These are phyloP conservation scores for Crithidia acanthocephali DNA, from an alignment of 208 protist genomes.

Conservation along the genomic window DNA sequence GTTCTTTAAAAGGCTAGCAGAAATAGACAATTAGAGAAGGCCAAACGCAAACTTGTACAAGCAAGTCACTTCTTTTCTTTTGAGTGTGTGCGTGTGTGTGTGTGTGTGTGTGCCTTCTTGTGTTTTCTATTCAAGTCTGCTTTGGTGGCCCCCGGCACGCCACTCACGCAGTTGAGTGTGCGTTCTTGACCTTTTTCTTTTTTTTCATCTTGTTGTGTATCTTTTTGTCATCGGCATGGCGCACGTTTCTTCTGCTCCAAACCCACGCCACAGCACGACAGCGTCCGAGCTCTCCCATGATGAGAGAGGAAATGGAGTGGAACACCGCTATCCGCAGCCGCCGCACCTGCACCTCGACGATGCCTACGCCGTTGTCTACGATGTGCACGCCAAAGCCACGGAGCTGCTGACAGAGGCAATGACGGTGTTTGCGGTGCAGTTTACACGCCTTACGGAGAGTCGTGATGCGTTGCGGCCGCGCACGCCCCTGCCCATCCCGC, in stretches of 20 bases:
- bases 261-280: not conserved
- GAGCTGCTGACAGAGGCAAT: constrained; percentile 8
- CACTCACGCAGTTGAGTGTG: not conserved
- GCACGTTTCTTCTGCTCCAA: not conserved
- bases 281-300: no score
- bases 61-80: no score
- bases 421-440: constrained; percentile 6
- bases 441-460: not conserved
- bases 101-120: constrained; percentile 12
- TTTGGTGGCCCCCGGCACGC: no score
- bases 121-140: constrained; percentile 14
- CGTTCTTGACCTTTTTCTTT: not conserved
- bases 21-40: no score
- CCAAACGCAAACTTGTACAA: no score
- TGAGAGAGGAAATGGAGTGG: not conserved
- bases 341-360: constrained; percentile 1
- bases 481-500: not conserved
- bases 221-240: not conserved
- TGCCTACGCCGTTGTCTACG: constrained; percentile 19
- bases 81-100: no score
- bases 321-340: not conserved
- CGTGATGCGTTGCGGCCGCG: not conserved
- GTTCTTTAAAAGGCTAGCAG: no score
- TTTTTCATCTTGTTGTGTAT: constrained; percentile 8
- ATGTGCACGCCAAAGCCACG: constrained; percentile 2